These are phyloP conservation scores for Jamesozyma piceae DNA, from an alignment of 805 yeast species.

Conservation along the genomic window DNA sequence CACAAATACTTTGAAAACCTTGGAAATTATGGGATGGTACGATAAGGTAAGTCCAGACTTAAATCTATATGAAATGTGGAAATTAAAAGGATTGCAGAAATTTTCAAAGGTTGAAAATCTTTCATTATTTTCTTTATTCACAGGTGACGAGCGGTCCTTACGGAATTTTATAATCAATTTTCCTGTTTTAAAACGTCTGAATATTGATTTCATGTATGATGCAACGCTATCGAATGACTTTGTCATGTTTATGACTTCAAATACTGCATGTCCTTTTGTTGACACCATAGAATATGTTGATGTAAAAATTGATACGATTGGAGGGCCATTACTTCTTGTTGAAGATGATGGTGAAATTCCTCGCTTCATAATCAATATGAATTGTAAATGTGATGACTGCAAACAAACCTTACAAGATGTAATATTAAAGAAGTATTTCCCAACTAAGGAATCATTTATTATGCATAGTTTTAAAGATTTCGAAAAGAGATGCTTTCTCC, in stretches of 20 bases:
- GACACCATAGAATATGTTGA: constrained; percentile 28
- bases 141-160: constrained; percentile 16
- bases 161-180: constrained; percentile 21
- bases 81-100: constrained; percentile 22
- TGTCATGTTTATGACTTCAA: constrained; percentile 15
- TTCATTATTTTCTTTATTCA: constrained; percentile 28
- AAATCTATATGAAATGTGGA: constrained; percentile 20
- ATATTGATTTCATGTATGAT: constrained; percentile 29
- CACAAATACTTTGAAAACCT: constrained; percentile 17
- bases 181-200: constrained; percentile 22
- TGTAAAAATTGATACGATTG: constrained; percentile 20
- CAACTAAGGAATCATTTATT: constrained; percentile 17
- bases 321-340: constrained; percentile 16
- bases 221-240: constrained; percentile 14
- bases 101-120: constrained; percentile 28
- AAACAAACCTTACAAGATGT: constrained; percentile 20
- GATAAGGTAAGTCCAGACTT: constrained; percentile 11
- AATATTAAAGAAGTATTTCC: constrained; percentile 26
- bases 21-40: constrained; percentile 35
- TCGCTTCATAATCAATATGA: constrained; percentile 12
- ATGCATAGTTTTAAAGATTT: constrained; percentile 17
- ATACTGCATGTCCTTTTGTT: constrained; percentile 9
- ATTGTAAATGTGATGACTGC: constrained; percentile 24
- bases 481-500: constrained; percentile 23
- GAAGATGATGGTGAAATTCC: constrained; percentile 17